Percentiles rank a stretch among this genome's conserved stretches.
phyloP scores from a whole-genome alignment of 2,329 filamentous ascomycete genomes.

The Lasiodiplodia sp. region DNA sequence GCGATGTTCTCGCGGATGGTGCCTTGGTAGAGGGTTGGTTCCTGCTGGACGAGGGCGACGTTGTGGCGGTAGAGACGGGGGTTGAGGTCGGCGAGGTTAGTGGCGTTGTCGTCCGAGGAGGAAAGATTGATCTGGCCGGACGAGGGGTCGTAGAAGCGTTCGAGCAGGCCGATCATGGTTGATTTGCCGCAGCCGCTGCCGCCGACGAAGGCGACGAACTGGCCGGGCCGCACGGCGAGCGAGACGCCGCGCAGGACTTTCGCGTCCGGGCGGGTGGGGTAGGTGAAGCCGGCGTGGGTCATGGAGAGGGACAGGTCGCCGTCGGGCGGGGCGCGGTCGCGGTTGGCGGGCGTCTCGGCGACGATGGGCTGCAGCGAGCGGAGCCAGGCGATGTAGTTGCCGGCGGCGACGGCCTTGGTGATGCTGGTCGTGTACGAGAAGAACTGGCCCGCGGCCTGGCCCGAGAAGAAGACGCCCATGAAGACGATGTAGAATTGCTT shows the following conservation, averaged over 20 bases:
- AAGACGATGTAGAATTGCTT: conserved; percentile 93
- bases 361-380: conserved; percentile 48
- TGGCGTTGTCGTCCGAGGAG: too few relatives aligned
- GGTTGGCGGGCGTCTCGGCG: conserved; percentile 46
- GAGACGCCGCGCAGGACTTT: conserved; percentile 90
- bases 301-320: background rate
- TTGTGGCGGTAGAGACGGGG: conserved; percentile 40
- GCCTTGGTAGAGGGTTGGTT: conserved; percentile 55
- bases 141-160: conserved; percentile 93
- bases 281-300: conserved; percentile 84
- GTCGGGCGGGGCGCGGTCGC: conserved; percentile 39
- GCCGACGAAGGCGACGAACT: conserved; percentile 89
- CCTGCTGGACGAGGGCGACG: conserved; percentile 51
- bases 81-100: background rate
- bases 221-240: conserved; percentile 74
- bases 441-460: conserved; percentile 85
- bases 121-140: conserved; percentile 69
- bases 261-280: conserved; percentile 88
- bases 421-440: conserved; percentile 93
- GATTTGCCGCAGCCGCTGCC: conserved; percentile 93
- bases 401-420: conserved; percentile 89
- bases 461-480: conserved; percentile 81
- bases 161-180: conserved; percentile 88
- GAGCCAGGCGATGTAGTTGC: conserved; percentile 56
- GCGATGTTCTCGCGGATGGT: conserved; percentile 57